Evolutionary conservation across 768 basidiomycete genomes (phyloP), one percentile per base, ranked within the genome.

Genomic region (Boletellus sp.): DNA sequence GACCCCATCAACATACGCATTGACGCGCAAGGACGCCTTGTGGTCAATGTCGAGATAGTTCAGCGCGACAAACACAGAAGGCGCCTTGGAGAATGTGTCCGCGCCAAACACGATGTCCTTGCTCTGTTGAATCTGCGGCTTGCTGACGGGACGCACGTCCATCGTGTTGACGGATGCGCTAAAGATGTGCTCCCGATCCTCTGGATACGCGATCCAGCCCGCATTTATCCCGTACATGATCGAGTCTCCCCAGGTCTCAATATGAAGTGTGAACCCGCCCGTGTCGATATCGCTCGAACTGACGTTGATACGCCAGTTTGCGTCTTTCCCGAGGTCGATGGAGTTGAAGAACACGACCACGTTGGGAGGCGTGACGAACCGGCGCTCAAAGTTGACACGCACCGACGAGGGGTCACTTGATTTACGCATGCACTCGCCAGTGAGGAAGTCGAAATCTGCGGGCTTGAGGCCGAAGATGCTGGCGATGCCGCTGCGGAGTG

Each of bases 121-220:
- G 31, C 34, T 39, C 3, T 52, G 24, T 8, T 46, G 17, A 22
- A 8, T 40, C 39, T 42, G 56, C 3, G 52, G 52, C 19, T 46
- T 16, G 20, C 17, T 33, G 17, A 31, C 15, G 7, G 34, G 24
- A 20, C 52, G 48, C 13, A 40, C 1, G 10, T 36, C 52, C 44
- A 32, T 6, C 17, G 59, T 61, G 13, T 44, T 40, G 47, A 61
- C 13, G 3, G 59, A 50, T 3, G 48, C 50, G 35, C 52, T 50
- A 19, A 50, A 61, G 19, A 55, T 58, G n/a, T 52, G 50, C 19
- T 45, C 31, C 24, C 59, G 56, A 24, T 60, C 59, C 16, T 52
- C 47, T 20, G 59, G 59, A 37, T 58, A 55, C 8, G 60, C 59
- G 19, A 61, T 48, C 59, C 59, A 58, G 15, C 52, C 45, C 6